A percentile compares a stretch with the other conserved stretches of the same genome.
These are phyloP conservation scores for Vitis cinerea DNA, from an alignment of 164 flowering plant genomes.

Conservation along the genomic window DNA sequence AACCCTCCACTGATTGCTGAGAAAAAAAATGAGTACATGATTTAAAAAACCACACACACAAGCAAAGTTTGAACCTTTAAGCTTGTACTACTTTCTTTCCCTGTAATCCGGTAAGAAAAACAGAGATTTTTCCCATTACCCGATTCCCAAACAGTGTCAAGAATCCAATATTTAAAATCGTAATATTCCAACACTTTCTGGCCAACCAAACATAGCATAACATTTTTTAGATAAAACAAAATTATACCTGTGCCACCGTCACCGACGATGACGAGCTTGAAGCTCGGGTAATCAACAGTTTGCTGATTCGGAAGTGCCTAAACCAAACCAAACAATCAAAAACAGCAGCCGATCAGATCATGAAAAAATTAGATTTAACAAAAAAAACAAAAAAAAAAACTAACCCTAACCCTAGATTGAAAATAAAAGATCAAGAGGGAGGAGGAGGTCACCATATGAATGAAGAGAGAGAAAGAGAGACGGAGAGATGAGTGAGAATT, in stretches of 20 bases:
- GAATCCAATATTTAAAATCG: no score
- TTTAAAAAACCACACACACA: no score
- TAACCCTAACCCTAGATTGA: conserved; percentile 1
- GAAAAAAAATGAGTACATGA: no score
- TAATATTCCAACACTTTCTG: background rate
- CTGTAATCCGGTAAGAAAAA: no score
- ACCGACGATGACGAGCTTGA: conserved; percentile 15
- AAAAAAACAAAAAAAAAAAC: background rate
- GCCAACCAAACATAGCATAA: background rate
- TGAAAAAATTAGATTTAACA: background rate
- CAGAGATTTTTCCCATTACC: no score
- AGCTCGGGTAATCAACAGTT: conserved; percentile 13
- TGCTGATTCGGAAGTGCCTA: conserved; percentile 8
- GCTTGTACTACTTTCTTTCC: no score
- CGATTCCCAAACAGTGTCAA: no score
- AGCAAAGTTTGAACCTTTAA: no score
- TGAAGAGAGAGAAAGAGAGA: background rate
- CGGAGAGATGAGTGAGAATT: background rate
- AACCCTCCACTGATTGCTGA: no score
- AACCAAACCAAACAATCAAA: background rate
- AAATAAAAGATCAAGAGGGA: background rate
- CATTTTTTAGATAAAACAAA: background rate
- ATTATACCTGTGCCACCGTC: conserved; percentile 14
- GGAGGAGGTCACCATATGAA: background rate
- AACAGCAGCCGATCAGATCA: no score